Conservation (phyloP, 2,329 filamentous ascomycete genomes). For the Sarocladiaceae sp. region DNA sequence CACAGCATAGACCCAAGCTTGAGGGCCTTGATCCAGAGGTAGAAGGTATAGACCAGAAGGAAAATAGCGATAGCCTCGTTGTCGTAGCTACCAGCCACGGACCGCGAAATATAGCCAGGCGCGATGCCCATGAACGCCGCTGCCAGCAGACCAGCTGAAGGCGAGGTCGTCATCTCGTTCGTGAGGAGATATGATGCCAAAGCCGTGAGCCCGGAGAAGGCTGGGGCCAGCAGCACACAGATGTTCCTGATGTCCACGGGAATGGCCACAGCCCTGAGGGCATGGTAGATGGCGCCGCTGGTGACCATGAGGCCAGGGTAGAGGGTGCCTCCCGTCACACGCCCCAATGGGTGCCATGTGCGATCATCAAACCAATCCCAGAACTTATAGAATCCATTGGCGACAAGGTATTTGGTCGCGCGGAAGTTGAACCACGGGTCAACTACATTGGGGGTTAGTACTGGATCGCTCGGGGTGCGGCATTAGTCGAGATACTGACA, state of each 20-base stretch:
- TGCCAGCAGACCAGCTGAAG: slow-evolving; percentile 90
- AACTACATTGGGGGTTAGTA: slow-evolving; percentile 53
- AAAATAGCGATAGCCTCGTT: slow-evolving; percentile 99
- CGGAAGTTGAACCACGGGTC: slow-evolving; percentile 99
- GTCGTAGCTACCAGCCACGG: slow-evolving; percentile 96
- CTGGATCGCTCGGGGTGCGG: slow-evolving; percentile 8
- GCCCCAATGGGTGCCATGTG: slow-evolving; percentile 98
- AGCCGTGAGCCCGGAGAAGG: slow-evolving; percentile 89
- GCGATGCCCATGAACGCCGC: slow-evolving; percentile 97
- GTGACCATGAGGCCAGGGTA: slow-evolving; percentile 99
- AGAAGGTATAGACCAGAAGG: slow-evolving; percentile 97
- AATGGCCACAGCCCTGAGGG: slow-evolving; percentile 80
- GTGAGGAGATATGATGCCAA: slow-evolving; percentile 92
- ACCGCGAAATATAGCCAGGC: slow-evolving; percentile 95
- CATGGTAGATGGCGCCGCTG: slow-evolving; percentile 93
- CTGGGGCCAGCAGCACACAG: slow-evolving; percentile 92
- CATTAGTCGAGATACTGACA: slow-evolving; percentile 59
- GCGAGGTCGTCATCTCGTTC: slow-evolving; percentile 93
- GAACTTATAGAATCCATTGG: slow-evolving; percentile 97
- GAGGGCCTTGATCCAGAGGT: slow-evolving; percentile 96
- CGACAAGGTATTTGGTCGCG: slow-evolving; percentile 94
- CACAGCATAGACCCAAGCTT: slow-evolving; percentile 96
- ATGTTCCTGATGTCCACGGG: slow-evolving; percentile 99
- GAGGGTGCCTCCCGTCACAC: slow-evolving; percentile 97
- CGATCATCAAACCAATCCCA: slow-evolving; percentile 99